These are phyloP conservation scores for Blastobotrys proliferans DNA, from an alignment of 1,139 yeast genomes.

Conservation along the genomic window DNA sequence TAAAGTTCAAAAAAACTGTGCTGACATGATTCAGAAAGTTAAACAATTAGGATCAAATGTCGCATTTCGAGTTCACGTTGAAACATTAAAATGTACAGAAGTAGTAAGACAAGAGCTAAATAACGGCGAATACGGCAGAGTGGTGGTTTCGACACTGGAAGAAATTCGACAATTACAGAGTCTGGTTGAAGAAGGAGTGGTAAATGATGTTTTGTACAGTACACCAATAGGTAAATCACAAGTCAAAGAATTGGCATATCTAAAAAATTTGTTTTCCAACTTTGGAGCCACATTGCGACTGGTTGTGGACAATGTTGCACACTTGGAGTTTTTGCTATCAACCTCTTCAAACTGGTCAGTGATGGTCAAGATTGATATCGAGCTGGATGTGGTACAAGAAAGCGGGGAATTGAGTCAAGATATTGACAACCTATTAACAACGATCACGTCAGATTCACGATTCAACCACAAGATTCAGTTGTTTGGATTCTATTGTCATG, in stretches of 20 bases:
- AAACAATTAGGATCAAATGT: constrained; percentile 20
- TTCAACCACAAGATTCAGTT: constrained; percentile 41
- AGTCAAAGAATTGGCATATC: constrained; percentile 46
- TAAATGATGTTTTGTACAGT: constrained; percentile 58
- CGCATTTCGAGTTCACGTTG: constrained; percentile 61
- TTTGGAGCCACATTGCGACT: constrained; percentile 41
- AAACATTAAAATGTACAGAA: constrained; percentile 61
- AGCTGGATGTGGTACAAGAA: constrained; percentile 10
- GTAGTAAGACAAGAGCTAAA: constrained; percentile 47
- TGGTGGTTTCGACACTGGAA: constrained; percentile 62
- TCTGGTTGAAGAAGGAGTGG: constrained; percentile 41
- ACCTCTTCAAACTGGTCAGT: constrained; percentile 25
- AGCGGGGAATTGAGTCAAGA: not conserved
- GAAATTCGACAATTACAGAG: constrained; percentile 58
- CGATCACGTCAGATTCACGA: constrained; percentile 27
- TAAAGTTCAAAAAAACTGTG: constrained; percentile 38
- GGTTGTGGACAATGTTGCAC: constrained; percentile 58
- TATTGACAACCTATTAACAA: constrained; percentile 34
- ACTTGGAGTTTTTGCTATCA: constrained; percentile 45
- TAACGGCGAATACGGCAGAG: constrained; percentile 41
- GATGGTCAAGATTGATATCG: constrained; percentile 28
- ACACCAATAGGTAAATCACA: constrained; percentile 55
- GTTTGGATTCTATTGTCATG: constrained; percentile 71
- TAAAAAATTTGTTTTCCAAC: constrained; percentile 27
- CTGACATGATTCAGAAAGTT: constrained; percentile 39